Conservation (phyloP, 1,284 basidiomycete genomes). For the Acaromyces ingoldii region DNA sequence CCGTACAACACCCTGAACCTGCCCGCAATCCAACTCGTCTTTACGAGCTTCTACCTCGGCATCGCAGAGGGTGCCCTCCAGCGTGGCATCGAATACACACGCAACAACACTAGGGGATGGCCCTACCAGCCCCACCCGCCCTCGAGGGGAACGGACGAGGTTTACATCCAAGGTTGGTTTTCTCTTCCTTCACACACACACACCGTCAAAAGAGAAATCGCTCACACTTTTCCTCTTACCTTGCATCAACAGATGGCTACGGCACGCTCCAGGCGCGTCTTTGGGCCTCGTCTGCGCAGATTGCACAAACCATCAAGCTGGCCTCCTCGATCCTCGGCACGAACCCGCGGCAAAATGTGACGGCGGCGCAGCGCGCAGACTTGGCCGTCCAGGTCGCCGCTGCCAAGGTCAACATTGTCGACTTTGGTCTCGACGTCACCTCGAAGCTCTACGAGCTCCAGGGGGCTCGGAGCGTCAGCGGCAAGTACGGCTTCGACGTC, state of each 20-base stretch:
- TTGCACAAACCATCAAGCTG: constrained; percentile 33
- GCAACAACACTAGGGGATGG: constrained; percentile 48
- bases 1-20: constrained; percentile 49
- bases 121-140: constrained; percentile 41
- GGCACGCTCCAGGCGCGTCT: constrained; percentile 47
- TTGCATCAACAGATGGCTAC: constrained; percentile 33
- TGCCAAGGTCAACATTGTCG: constrained; percentile 45
- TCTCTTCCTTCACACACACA: not conserved
- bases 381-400: constrained; percentile 48
- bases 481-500: constrained; percentile 48
- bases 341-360: constrained; percentile 26
- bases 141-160: constrained; percentile 40
- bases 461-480: constrained; percentile 43
- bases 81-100: constrained; percentile 42
- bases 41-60: constrained; percentile 51
- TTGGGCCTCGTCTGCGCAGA: constrained; percentile 46
- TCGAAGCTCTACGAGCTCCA: constrained; percentile 46
- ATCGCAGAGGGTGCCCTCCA: constrained; percentile 48
- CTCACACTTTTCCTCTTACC: too few relatives aligned
- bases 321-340: constrained; percentile 31
- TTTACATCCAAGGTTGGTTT: constrained; percentile 44
- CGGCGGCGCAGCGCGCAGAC: constrained; percentile 43
- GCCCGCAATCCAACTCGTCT: constrained; percentile 49
- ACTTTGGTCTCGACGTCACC: constrained; percentile 47
- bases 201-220: not conserved